Evolutionary conservation across 257 asterid genomes (phyloP).

Genomic region (Primulina eburnea): DNA sequence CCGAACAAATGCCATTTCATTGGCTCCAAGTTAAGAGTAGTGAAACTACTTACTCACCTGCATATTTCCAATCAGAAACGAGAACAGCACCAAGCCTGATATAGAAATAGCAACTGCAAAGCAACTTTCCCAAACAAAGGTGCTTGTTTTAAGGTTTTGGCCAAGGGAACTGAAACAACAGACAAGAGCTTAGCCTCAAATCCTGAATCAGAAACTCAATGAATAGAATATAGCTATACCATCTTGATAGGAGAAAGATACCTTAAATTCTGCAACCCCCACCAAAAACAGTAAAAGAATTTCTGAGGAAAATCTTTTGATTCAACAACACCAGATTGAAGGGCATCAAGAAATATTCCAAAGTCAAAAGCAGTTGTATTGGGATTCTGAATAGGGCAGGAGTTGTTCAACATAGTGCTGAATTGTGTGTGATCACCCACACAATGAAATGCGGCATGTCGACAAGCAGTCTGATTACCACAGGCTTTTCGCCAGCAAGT

Average conservation of each 20-base stretch:
- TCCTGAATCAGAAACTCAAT: conserved; percentile 15
- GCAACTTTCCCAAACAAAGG: conserved; percentile 89
- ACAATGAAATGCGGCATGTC: conserved; percentile 57
- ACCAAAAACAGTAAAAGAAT: conserved; percentile 98
- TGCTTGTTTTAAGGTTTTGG: conserved; percentile 93
- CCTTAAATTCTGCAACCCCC: conserved; percentile 99
- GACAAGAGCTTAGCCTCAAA: conserved; percentile 20
- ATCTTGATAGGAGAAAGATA: conserved; percentile 27
- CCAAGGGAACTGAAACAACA: conserved; percentile 82
- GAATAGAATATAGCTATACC: conserved; percentile 2
- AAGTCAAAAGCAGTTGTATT: conserved; percentile 67
- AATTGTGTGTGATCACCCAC: conserved; percentile 39
- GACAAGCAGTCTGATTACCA: conserved; percentile 41
- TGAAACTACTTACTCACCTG: conserved; percentile 52
- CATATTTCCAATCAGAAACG: conserved; percentile 97
- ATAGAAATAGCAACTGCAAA: conserved; percentile 93
- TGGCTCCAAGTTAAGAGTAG: neutral
- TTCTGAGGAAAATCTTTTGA: conserved; percentile 82
- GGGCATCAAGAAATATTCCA: conserved; percentile 93
- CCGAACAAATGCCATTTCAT: neutral
- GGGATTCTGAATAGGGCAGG: conserved; percentile 66
- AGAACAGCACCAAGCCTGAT: conserved; percentile 89
- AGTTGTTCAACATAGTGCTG: conserved; percentile 34
- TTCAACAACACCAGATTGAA: conserved; percentile 89
- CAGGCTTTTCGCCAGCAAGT: conserved; percentile 85